Base-by-base conservation (phyloP, 2,329 filamentous ascomycete genomes). In the Saccharata proteae region DNA sequence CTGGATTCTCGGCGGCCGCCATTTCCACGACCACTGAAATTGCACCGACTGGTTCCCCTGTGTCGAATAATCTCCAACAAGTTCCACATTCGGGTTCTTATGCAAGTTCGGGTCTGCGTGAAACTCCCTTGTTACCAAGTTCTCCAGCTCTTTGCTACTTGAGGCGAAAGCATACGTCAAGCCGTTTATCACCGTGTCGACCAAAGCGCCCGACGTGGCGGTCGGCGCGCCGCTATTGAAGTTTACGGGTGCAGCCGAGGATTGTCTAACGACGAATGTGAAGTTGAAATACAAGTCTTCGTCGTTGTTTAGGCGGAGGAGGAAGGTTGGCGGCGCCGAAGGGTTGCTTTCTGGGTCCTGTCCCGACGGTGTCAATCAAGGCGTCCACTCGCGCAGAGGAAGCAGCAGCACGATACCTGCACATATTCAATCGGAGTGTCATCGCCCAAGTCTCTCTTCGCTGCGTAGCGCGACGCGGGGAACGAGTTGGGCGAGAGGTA, bases 11-110 rank as follows among this genome's bases (percentile, higher is more conserved):
- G 90, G 90, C 6, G 90, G 83, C 51, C 80, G 84, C 85, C 88
- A 98, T 64, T 80, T 90, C 90, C 90, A 98, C 6, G 79, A 77
- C 85, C 88, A 98, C 41, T 88, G 80, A 51, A 94, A 94, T 19
- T 84, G 77, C 17, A 93, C 78, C 2, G 83, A 88, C 5, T 79
- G 65, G 46, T 67, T 82, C n/a, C 88, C 86, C 18, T 70, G 75
- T 0, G 90, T 98, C 3, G 73, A 70, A 51, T 80, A 94, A 53
- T 93, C 85, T 3, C 90, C 90, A n/a, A 98, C 77, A 26, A 96
- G 68, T 48, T 92, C 80, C 22, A 98, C 90, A 51, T 96, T 96
- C 33, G 85, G 71, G 51, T 94, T 96, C 54, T 93, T 96, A 63
- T 98, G 90, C 34, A 98, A 65, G 49, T 98, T 98, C 1, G 90